Conservation (phyloP, 1,284 basidiomycete species). For the Irpex sp. region DNA sequence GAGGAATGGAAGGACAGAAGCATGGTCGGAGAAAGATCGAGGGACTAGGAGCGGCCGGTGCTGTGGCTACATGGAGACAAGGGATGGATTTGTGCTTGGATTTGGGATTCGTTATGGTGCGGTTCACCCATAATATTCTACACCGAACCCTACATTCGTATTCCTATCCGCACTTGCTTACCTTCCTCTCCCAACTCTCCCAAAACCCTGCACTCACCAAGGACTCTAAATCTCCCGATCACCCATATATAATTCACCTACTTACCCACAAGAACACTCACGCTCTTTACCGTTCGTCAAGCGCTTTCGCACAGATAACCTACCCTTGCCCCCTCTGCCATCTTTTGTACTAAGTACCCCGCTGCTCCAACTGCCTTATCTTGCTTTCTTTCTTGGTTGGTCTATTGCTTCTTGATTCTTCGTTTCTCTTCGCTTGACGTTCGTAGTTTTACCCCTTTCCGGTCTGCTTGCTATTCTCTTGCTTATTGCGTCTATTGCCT, state of each 20-base stretch:
- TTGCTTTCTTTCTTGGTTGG: background rate
- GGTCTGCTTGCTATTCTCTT: too few relatives aligned
- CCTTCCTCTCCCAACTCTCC: background rate
- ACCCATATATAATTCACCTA: background rate
- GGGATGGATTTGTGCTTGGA: too few relatives aligned
- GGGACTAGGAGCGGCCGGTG: background rate
- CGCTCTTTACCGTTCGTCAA: slow-evolving; percentile 1
- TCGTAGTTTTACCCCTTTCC: background rate
- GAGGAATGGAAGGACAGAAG: background rate
- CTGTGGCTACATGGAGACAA: too few relatives aligned
- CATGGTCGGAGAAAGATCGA: background rate
- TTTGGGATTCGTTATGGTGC: too few relatives aligned
- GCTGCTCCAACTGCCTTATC: background rate
- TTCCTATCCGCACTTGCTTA: background rate
- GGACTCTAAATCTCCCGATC: background rate
- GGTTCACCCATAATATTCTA: too few relatives aligned
- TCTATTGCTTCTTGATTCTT: background rate
- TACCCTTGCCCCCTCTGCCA: background rate
- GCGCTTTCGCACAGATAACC: background rate
- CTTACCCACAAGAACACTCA: background rate
- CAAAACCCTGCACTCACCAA: background rate
- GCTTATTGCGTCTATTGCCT: background rate
- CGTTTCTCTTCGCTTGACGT: background rate
- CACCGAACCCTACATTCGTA: too few relatives aligned
- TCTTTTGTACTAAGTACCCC: background rate